Base-by-base conservation (phyloP, 1,139 yeast genomes). In the Pichia sp. region DNA sequence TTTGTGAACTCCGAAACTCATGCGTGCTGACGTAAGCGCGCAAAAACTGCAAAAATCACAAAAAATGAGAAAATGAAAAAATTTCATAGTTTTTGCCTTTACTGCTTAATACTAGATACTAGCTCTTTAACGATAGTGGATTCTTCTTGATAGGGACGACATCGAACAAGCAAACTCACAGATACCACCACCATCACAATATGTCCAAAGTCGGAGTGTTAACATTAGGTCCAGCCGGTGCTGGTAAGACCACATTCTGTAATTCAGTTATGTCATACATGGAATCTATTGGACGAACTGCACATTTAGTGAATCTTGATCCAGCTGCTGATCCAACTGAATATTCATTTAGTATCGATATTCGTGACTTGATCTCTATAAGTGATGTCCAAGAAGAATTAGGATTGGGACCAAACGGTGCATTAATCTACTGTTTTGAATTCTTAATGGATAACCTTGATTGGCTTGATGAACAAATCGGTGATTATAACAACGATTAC, bases 321-420 rank as follows among this genome's bases (percentile, higher is more conserved):
- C 99, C 99, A 9, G 99, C 99, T 0, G 99, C 99, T 2, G 96
- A 90, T 54, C 89, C 98, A 14, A 81, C 81, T 3, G 91, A 91
- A 60, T 93, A 79, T 64, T 96, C 90, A 61, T 94, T 93, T 64
- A 85, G 96, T 17, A 84, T 93, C 27, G 99, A 93, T 66, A 91
- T 94, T 38, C 74, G 96, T 58, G 96, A 93, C 63, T 74, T 93
- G 59, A 87, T 94, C 42, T 87, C 96, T 1, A 70, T 93, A 42
- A 93, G 90, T 54, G 98, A 93, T 67, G 97, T 91, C n/a, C 91
- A 91, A 95, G 96, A 90, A 56, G 96, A 90, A 65, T 75, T 90
- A 71, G 88, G 87, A 38, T 71, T 89, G 44, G 99, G 99, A 0
- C 99, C 99, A 6, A 93, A 93, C 57, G 99, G 99, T 36, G 98